Conservation (phyloP, 371 early-diverging fungal genomes). For the Syncephalis plumigaleata region DNA sequence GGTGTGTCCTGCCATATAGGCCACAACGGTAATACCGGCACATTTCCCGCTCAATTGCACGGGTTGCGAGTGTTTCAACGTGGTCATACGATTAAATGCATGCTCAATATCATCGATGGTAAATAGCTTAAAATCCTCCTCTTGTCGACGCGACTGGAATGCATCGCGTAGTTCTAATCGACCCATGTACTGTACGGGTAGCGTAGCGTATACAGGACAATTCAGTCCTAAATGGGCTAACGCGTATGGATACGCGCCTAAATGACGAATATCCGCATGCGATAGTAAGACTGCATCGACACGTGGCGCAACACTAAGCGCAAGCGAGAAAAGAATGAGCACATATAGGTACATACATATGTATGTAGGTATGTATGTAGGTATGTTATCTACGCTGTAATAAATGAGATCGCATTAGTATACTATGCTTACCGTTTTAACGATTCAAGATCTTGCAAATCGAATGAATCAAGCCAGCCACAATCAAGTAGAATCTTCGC, state of each 20-base stretch:
- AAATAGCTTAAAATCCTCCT: constrained; percentile 51
- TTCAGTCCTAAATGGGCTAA: constrained; percentile 54
- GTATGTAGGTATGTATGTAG: no score
- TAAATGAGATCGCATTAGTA: no score
- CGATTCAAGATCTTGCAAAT: constrained; percentile 41
- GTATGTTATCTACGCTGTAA: no score
- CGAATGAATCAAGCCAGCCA: constrained; percentile 66
- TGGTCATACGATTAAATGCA: constrained; percentile 67
- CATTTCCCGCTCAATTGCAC: constrained; percentile 54
- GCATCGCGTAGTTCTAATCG: constrained; percentile 67
- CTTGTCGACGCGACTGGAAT: constrained; percentile 46
- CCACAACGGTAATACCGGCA: constrained; percentile 76
- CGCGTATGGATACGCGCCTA: constrained; percentile 86
- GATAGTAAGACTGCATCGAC: constrained; percentile 88
- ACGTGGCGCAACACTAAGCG: constrained; percentile 60
- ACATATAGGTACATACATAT: no score
- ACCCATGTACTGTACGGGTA: constrained; percentile 91
- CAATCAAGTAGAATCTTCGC: constrained; percentile 84
- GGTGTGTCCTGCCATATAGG: constrained; percentile 91
- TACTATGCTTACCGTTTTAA: constrained; percentile 42
- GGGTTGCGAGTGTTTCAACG: constrained; percentile 88
- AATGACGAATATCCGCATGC: constrained; percentile 71
- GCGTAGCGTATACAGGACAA: constrained; percentile 85
- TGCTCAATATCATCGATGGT: constrained; percentile 55
- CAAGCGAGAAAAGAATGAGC: no score